phyloP scores from a whole-genome alignment of 306 rosid species.

The Notholithocarpus densiflorus region DNA sequence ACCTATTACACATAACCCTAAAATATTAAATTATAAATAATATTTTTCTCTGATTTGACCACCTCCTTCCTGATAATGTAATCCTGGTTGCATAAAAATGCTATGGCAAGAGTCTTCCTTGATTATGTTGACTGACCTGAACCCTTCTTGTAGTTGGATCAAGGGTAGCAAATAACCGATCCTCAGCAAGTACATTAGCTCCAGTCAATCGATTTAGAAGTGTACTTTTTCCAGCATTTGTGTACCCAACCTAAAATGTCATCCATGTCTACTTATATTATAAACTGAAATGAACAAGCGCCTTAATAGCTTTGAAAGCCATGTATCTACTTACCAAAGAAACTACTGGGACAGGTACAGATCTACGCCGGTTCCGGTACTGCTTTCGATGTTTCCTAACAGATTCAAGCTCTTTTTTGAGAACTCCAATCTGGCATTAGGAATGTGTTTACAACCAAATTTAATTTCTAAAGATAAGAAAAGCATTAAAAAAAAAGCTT shows the following conservation, averaged over 20 bases:
- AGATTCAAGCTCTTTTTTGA: constrained; percentile 76
- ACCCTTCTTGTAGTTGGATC: constrained; percentile 99
- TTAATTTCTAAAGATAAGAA: constrained; percentile 5
- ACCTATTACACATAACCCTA: too few relatives aligned
- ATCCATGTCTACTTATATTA: constrained; percentile 17
- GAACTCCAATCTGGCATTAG: constrained; percentile 68
- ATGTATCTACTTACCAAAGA: constrained; percentile 62
- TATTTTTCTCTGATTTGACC: too few relatives aligned
- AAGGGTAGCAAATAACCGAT: constrained; percentile 90
- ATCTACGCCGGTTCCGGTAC: constrained; percentile 72
- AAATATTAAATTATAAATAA: too few relatives aligned
- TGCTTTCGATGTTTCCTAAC: constrained; percentile 91
- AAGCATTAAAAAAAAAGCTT: not conserved
- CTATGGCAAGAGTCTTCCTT: constrained; percentile 3
- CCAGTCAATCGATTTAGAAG: constrained; percentile 90
- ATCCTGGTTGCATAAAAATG: not conserved
- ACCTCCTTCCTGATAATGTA: too few relatives aligned
- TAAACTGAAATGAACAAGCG: not conserved
- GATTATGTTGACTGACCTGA: constrained; percentile 57
- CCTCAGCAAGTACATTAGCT: constrained; percentile 94
- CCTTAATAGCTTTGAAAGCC: not conserved
- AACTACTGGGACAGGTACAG: constrained; percentile 91
- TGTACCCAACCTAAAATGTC: constrained; percentile 83
- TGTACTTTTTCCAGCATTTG: constrained; percentile 98
- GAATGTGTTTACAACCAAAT: constrained; percentile 18